These are phyloP conservation scores for Cytospora schulzeri DNA, from an alignment of 2,329 filamentous ascomycete species.

Conservation along the genomic window DNA sequence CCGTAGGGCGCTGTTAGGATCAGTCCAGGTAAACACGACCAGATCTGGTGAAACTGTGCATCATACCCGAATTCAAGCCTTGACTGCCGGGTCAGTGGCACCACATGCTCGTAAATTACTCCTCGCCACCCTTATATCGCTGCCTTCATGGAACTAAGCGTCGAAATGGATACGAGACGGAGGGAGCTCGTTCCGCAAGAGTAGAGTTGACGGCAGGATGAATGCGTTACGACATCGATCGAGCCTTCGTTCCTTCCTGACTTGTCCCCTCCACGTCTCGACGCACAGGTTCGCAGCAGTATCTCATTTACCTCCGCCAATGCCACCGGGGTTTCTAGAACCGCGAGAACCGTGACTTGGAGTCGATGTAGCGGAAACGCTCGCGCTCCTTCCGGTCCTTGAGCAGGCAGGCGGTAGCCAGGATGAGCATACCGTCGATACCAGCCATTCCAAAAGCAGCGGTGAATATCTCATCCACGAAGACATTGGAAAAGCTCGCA, in stretches of 20 bases:
- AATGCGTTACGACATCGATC: not conserved
- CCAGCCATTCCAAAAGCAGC: slow-evolving; percentile 78
- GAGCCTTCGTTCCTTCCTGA: not conserved
- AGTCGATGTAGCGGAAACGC: slow-evolving; percentile 77
- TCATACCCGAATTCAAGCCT: not conserved
- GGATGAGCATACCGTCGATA: slow-evolving; percentile 67
- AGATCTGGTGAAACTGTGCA: slow-evolving; percentile 6
- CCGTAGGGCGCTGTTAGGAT: slow-evolving; percentile 1
- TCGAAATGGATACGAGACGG: not conserved
- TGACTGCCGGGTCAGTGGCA: not conserved
- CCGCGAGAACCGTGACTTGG: slow-evolving; percentile 64
- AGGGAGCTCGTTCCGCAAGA: not conserved
- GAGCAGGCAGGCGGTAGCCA: slow-evolving; percentile 73
- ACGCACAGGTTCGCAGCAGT: not conserved
- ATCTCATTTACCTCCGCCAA: no score
- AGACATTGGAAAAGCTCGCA: slow-evolving; percentile 68
- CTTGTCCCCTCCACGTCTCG: not conserved
- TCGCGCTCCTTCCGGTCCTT: slow-evolving; percentile 81
- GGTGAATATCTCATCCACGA: slow-evolving; percentile 77
- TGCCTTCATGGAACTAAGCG: not conserved
- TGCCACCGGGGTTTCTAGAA: slow-evolving; percentile 42
- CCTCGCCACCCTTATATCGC: no score
- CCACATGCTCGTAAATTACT: slow-evolving; percentile 2
- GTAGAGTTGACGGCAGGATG: not conserved
- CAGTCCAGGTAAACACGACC: slow-evolving; percentile 11